These are phyloP conservation scores for Metschnikowia gruessii DNA, from an alignment of 805 yeast genomes.

Conservation along the genomic window DNA sequence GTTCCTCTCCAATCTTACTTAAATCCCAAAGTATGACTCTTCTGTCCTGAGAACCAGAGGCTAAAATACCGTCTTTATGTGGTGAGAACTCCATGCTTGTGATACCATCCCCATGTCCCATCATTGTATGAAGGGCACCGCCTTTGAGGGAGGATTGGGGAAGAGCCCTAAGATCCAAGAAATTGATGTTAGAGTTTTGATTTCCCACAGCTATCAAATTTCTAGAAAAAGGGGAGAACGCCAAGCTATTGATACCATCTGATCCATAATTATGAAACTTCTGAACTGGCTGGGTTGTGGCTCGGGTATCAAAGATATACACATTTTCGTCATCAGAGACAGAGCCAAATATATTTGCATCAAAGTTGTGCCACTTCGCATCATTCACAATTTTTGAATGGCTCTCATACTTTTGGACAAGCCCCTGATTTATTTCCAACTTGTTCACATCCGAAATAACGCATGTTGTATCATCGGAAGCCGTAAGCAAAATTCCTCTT, in stretches of 20 bases:
- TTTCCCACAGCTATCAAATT: slow-evolving; percentile 69
- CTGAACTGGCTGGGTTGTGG: slow-evolving; percentile 25
- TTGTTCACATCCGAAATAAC: slow-evolving; percentile 55
- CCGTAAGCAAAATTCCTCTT: slow-evolving; percentile 52
- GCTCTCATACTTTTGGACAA: slow-evolving; percentile 13
- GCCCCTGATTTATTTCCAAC: slow-evolving; percentile 1
- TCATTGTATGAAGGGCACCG: slow-evolving; percentile 61
- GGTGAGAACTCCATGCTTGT: slow-evolving; percentile 78
- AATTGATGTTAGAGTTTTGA: slow-evolving; percentile 59
- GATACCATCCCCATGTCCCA: slow-evolving; percentile 75
- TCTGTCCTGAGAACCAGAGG: slow-evolving; percentile 75
- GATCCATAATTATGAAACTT: slow-evolving; percentile 27
- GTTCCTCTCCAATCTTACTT: slow-evolving; percentile 77
- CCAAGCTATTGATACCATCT: slow-evolving; percentile 54
- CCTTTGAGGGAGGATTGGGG: slow-evolving; percentile 3
- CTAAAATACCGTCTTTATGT: slow-evolving; percentile 69
- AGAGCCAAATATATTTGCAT: slow-evolving; percentile 56
- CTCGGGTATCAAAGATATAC: slow-evolving; percentile 53
- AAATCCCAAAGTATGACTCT: slow-evolving; percentile 82
- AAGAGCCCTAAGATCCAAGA: slow-evolving; percentile 55
- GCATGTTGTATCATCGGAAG: slow-evolving; percentile 63
- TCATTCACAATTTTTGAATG: slow-evolving; percentile 71
- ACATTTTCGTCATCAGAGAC: slow-evolving; percentile 69
- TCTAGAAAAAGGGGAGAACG: slow-evolving; percentile 61
- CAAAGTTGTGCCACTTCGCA: slow-evolving; percentile 64